A percentile compares a stretch with the other conserved stretches of the same genome.
These are phyloP conservation scores for Amanita pseudoporphyria DNA, from an alignment of 768 basidiomycete genomes.

Conservation along the genomic window DNA sequence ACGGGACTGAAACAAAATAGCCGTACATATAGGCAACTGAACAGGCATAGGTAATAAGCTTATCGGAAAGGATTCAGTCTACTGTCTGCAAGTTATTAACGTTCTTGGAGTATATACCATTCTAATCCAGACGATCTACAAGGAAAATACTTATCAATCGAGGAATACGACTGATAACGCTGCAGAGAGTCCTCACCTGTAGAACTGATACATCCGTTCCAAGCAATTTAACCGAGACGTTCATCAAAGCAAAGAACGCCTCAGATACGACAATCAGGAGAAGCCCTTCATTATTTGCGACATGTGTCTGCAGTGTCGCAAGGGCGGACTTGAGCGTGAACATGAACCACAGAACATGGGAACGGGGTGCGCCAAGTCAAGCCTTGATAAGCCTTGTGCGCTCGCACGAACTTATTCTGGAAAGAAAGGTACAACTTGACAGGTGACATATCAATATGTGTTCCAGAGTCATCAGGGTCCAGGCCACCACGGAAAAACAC, in stretches of 20 bases:
- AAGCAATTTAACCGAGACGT: not conserved
- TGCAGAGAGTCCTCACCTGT: not conserved
- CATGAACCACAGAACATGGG: too few relatives aligned
- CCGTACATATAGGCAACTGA: constrained; percentile 4
- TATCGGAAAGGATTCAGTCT: not conserved
- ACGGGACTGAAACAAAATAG: too few relatives aligned
- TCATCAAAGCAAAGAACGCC: constrained; percentile 1
- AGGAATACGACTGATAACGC: not conserved
- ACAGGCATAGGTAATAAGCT: constrained; percentile 3
- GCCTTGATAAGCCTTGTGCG: too few relatives aligned
- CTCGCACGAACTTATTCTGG: too few relatives aligned
- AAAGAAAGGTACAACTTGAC: too few relatives aligned
- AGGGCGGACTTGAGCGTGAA: too few relatives aligned
- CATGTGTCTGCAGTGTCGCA: not conserved
- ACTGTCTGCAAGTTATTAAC: too few relatives aligned
- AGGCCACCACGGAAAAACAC: too few relatives aligned
- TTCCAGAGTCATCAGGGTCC: too few relatives aligned
- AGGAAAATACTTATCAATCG: constrained; percentile 21
- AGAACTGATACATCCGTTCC: not conserved
- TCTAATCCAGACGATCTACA: not conserved
- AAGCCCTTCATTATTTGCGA: constrained; percentile 5
- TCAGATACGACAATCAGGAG: constrained; percentile 1
- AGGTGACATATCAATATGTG: too few relatives aligned
- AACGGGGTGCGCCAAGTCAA: too few relatives aligned
- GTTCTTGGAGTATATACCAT: not conserved